Evolutionary conservation across 352 stramenopile species (phyloP).

Genomic region (Globisporangium perplexum): DNA sequence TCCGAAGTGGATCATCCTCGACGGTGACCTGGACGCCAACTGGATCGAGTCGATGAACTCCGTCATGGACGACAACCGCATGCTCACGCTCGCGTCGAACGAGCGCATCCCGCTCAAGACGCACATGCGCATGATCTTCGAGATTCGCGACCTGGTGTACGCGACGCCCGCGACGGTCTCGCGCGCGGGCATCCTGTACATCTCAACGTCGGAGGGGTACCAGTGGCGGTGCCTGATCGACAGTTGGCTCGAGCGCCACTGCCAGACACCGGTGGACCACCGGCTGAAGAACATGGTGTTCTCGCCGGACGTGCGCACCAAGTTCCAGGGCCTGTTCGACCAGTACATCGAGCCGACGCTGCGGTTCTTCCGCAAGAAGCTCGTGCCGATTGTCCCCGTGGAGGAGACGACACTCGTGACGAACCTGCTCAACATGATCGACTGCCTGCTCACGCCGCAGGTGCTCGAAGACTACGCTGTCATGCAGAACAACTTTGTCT

Average conservation of each 20-base stretch:
- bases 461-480: slow-evolving; percentile 71
- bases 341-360: slow-evolving; percentile 92
- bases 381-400: slow-evolving; percentile 88
- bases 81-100: slow-evolving; percentile 95
- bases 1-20: slow-evolving; percentile 96
- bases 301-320: slow-evolving; percentile 60
- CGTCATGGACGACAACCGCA: slow-evolving; percentile 96
- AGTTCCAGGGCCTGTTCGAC: slow-evolving; percentile 88
- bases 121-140: slow-evolving; percentile 97
- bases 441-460: slow-evolving; percentile 82
- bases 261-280: slow-evolving; percentile 53
- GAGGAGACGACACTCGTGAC: slow-evolving; percentile 93
- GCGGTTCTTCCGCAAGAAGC: slow-evolving; percentile 92
- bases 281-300: slow-evolving; percentile 75
- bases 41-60: slow-evolving; percentile 98
- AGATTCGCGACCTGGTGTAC: slow-evolving; percentile 95
- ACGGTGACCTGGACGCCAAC: slow-evolving; percentile 96
- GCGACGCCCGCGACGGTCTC: slow-evolving; percentile 94
- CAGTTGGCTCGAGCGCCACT: slow-evolving; percentile 86
- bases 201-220: slow-evolving; percentile 92
- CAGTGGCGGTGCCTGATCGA: slow-evolving; percentile 95
- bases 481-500: slow-evolving; percentile 93
- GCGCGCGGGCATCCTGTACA: slow-evolving; percentile 94
- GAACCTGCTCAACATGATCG: slow-evolving; percentile 93
- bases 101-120: slow-evolving; percentile 95